These are phyloP conservation scores for Puccinia hordei DNA, from an alignment of 1,284 basidiomycete species.

Conservation along the genomic window DNA sequence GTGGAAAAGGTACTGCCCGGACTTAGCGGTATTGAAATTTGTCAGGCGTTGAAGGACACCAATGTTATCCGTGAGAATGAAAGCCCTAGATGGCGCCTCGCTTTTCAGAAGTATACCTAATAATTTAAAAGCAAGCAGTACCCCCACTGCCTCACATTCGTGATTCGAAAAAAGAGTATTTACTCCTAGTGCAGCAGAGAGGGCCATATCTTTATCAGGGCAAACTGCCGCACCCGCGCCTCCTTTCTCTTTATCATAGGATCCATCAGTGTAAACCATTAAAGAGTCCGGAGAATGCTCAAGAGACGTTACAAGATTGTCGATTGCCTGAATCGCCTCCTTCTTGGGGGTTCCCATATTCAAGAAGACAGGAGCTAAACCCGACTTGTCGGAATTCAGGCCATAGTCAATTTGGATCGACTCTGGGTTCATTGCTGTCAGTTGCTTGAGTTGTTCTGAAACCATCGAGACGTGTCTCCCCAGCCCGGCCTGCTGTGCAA, in stretches of 20 bases:
- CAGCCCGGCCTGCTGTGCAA: too few relatives aligned
- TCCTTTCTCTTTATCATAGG: background rate
- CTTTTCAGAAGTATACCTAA: too few relatives aligned
- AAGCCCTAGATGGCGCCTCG: too few relatives aligned
- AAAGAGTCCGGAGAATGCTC: background rate
- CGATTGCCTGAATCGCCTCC: background rate
- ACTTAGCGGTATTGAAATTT: too few relatives aligned
- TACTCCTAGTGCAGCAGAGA: background rate
- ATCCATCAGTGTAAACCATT: background rate
- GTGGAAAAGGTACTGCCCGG: too few relatives aligned
- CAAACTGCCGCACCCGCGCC: background rate
- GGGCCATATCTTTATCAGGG: background rate
- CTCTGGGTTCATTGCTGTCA: background rate
- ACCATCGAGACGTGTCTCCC: background rate
- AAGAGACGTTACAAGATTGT: background rate
- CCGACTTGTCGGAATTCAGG: too few relatives aligned
- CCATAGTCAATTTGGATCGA: background rate
- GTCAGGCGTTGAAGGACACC: too few relatives aligned
- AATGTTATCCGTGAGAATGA: too few relatives aligned
- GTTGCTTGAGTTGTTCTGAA: background rate
- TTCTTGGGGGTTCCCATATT: background rate
- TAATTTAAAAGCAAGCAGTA: background rate
- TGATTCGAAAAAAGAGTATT: background rate
- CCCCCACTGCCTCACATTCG: too few relatives aligned
- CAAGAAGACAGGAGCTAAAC: too few relatives aligned